phyloP scores from a whole-genome alignment of 176 grass and related monocot species.

The Elaeis guineensis region DNA sequence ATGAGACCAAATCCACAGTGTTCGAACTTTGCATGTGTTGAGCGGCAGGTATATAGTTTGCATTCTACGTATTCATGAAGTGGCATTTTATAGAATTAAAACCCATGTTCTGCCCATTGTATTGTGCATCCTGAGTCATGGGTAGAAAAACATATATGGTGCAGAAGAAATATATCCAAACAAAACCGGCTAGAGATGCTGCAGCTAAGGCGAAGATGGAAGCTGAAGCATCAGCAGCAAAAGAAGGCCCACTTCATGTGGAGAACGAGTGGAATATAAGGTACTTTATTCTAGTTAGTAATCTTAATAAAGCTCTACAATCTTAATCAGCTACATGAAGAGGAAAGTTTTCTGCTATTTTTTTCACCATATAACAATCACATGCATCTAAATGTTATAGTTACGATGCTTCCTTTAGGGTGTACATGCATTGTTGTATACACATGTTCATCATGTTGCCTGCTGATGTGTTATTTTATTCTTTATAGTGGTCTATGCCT shows the following conservation, averaged over 20 bases:
- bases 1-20: constrained; percentile 98
- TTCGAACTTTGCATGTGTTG: constrained; percentile 78
- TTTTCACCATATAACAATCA: too few species aligned
- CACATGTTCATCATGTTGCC: too few species aligned
- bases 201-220: constrained; percentile 79
- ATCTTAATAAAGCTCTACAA: too few species aligned
- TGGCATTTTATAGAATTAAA: too few species aligned
- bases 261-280: constrained; percentile 99
- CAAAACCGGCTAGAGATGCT: constrained; percentile 86
- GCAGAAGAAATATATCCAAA: constrained; percentile 71
- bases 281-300: constrained; percentile 17
- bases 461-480: too few species aligned
- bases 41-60: constrained; percentile 62
- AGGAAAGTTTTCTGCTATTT: too few species aligned
- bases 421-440: too few species aligned
- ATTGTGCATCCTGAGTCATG: neutral
- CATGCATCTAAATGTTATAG: too few species aligned
- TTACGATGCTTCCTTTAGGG: too few species aligned
- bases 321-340: too few species aligned
- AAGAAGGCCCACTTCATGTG: constrained; percentile 59
- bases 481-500: too few species aligned
- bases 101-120: neutral
- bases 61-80: too few species aligned
- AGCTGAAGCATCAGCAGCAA: constrained; percentile 50
- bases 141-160: constrained; percentile 17